A percentile compares a stretch with the other conserved stretches of the same genome.
phyloP scores from a whole-genome alignment of 208 protist species.

The Leishmania major region DNA sequence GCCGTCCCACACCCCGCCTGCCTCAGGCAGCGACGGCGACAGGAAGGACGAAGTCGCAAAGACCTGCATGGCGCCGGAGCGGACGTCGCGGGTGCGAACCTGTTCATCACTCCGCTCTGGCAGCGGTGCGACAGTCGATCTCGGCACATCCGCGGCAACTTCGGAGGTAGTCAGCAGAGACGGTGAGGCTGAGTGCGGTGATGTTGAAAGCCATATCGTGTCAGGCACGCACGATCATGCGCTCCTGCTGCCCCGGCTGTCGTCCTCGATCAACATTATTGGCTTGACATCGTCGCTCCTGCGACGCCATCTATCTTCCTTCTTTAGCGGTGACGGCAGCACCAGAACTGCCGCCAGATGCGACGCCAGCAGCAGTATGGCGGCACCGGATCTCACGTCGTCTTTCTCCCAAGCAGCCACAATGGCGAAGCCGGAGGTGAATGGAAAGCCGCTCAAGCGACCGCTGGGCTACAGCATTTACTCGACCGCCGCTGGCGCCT shows the following conservation, averaged over 20 bases:
- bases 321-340: background rate
- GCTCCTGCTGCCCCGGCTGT: background rate
- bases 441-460: background rate
- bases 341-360: background rate
- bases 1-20: background rate
- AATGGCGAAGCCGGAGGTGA: background rate
- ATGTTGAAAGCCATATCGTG: background rate
- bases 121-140: background rate
- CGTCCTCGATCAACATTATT: background rate
- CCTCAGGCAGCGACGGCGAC: background rate
- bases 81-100: background rate
- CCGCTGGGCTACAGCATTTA: background rate
- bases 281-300: background rate
- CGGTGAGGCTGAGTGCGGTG: background rate
- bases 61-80: background rate
- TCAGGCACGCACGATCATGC: background rate
- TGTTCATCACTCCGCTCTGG: background rate
- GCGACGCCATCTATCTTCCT: background rate
- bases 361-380: background rate
- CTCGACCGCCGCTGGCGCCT: background rate
- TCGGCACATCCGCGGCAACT: background rate
- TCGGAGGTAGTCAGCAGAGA: background rate
- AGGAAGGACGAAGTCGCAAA: background rate
- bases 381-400: background rate
- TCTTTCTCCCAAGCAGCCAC: background rate